phyloP scores from a whole-genome alignment of 164 flowering plant species.

The Stephania cephalantha region DNA sequence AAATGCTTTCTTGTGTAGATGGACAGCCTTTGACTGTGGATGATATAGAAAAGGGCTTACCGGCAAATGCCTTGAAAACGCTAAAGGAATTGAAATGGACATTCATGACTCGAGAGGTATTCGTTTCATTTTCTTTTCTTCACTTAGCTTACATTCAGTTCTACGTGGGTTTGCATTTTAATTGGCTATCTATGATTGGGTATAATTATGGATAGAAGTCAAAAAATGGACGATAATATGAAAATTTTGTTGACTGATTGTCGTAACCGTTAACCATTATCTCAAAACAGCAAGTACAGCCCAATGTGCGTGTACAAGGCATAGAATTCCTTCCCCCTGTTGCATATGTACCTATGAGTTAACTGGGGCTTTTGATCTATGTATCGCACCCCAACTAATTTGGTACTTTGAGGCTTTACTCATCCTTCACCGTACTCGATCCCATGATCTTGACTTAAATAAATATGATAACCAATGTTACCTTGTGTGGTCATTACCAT shows the following conservation, averaged over 20 bases:
- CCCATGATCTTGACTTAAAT: no score
- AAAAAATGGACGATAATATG: neutral
- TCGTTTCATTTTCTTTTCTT: neutral
- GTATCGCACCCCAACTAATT: no score
- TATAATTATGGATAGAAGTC: neutral
- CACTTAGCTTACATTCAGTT: neutral
- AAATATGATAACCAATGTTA: no score
- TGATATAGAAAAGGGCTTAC: conserved; percentile 60
- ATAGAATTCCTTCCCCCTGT: no score
- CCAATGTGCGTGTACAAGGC: no score
- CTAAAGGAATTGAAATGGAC: conserved; percentile 76
- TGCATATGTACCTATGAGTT: no score
- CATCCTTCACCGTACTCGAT: no score
- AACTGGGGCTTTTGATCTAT: no score
- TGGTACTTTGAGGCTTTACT: no score
- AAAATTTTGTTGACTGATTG: neutral
- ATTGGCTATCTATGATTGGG: neutral
- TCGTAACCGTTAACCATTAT: neutral
- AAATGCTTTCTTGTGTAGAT: conserved; percentile 33
- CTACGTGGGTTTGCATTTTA: neutral
- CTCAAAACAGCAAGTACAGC: neutral
- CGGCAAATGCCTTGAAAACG: conserved; percentile 37
- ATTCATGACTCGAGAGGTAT: conserved; percentile 82
- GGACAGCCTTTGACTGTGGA: conserved; percentile 54
- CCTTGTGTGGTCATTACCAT: no score